phyloP scores from a whole-genome alignment of 2,329 filamentous ascomycete species.

The Diplodia mutila region DNA sequence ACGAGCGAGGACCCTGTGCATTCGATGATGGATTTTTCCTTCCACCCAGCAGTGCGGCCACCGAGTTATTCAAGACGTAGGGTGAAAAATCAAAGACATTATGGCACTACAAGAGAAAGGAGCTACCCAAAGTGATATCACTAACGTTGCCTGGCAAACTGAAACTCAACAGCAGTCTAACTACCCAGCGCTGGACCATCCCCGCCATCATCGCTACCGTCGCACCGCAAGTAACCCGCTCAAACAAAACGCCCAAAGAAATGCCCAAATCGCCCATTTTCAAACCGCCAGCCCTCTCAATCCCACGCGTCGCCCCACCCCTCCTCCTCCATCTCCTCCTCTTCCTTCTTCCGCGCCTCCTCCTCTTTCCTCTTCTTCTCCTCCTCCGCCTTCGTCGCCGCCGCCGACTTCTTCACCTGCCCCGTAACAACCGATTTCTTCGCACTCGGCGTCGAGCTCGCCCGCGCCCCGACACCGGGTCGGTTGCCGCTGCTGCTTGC shows the following conservation, averaged over 20 bases:
- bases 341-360: slow-evolving; percentile 27
- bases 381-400: slow-evolving; percentile 29
- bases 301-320: slow-evolving; percentile 27
- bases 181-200: background rate
- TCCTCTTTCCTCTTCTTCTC: slow-evolving; percentile 29
- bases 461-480: slow-evolving; percentile 39
- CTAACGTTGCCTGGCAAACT: background rate
- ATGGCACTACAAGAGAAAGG: background rate
- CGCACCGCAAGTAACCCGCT: background rate
- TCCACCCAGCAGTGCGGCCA: background rate
- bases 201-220: background rate
- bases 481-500: slow-evolving; percentile 44
- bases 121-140: background rate
- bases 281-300: background rate
- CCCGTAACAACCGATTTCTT: slow-evolving; percentile 31
- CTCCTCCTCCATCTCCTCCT: slow-evolving; percentile 25
- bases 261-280: background rate
- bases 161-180: background rate
- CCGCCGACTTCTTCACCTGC: slow-evolving; percentile 26
- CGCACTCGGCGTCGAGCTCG: slow-evolving; percentile 38
- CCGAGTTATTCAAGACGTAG: background rate
- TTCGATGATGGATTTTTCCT: background rate
- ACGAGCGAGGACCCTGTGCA: background rate
- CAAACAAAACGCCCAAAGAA: slow-evolving; percentile 14
- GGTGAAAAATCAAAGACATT: background rate